These are phyloP conservation scores for Parafenestella ontariensis DNA, from an alignment of 2,329 filamentous ascomycete species.

Conservation along the genomic window DNA sequence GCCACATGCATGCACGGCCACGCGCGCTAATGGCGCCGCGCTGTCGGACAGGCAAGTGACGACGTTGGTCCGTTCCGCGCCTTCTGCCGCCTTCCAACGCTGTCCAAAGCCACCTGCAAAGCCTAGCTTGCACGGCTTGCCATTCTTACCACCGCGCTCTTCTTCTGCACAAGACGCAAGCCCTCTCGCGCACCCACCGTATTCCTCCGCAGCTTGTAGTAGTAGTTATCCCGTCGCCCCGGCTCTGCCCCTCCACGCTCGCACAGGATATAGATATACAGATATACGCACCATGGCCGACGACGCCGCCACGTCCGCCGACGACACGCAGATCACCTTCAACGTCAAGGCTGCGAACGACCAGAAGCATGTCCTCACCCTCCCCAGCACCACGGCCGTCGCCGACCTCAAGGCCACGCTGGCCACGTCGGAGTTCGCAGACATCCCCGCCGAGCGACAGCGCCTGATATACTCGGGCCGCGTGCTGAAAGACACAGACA, in stretches of 20 bases:
- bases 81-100: constrained; percentile 41
- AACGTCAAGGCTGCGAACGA: constrained; percentile 98
- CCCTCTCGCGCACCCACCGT: constrained; percentile 4
- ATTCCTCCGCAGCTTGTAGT: constrained; percentile 4
- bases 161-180: constrained; percentile 6
- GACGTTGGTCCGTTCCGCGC: constrained; percentile 15
- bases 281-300: constrained; percentile 66
- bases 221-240: neutral
- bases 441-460: constrained; percentile 86
- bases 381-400: constrained; percentile 77
- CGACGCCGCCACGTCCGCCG: constrained; percentile 59
- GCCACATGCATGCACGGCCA: constrained; percentile 11
- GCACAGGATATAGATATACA: neutral
- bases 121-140: no score
- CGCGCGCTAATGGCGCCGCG: constrained; percentile 24
- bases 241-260: constrained; percentile 9
- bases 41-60: constrained; percentile 21
- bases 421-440: constrained; percentile 78
- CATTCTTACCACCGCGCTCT: no score
- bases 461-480: constrained; percentile 97
- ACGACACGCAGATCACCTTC: constrained; percentile 86
- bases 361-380: constrained; percentile 81
- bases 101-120: constrained; percentile 18
- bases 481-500: constrained; percentile 94
- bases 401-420: constrained; percentile 90